Base-by-base conservation (phyloP, 148 eudicot genomes). In the Rheum nobile region DNA sequence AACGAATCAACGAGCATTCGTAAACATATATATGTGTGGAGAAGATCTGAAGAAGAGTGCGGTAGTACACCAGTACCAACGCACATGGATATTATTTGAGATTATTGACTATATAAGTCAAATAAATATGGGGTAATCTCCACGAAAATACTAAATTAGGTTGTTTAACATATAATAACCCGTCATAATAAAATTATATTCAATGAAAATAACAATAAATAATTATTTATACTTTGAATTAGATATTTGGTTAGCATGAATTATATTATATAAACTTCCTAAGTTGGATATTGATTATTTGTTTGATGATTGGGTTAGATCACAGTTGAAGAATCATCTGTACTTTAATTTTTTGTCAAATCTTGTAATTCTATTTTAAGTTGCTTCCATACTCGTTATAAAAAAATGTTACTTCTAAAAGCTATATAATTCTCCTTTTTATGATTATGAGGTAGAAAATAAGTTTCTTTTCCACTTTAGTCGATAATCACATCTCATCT, bases 31-130 rank as follows among this genome's bases (percentile, higher is more conserved):
- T 29, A 65, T 31, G 39, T 28, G 39, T 16, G 41, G 70, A 65
- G 70, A 17, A 57, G 67, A 57, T 26, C 16, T 12, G 67, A 65
- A 65, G 70, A 65, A 59, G 29, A 59, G 67, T 59, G 67, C 34
- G 3, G 28, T 59, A 10, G 29, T 54, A 24, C 37, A 1, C 67
- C 34, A 28, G 70, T 32, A 65, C 70, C 22, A 65, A 24, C 67
- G 67, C 70, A 65, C 39, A 65, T 32, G 70, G 70, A 59, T 54
- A 54, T n/a, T 17, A 17, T 48, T 48, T 48, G 21, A 6, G 67
- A 9, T 8, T 65, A 34, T 65, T 65, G 41, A 65, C 70, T 29
- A 6, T 32, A 4, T n/a, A 65, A 65, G 70, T 65, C 70, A 65
- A 59, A 65, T 65, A 34, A 65, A 32, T 32, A 65, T 65, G 0